Evolutionary conservation across 2,329 filamentous ascomycete genomes (phyloP).

Genomic region (Apiospora arundinis): DNA sequence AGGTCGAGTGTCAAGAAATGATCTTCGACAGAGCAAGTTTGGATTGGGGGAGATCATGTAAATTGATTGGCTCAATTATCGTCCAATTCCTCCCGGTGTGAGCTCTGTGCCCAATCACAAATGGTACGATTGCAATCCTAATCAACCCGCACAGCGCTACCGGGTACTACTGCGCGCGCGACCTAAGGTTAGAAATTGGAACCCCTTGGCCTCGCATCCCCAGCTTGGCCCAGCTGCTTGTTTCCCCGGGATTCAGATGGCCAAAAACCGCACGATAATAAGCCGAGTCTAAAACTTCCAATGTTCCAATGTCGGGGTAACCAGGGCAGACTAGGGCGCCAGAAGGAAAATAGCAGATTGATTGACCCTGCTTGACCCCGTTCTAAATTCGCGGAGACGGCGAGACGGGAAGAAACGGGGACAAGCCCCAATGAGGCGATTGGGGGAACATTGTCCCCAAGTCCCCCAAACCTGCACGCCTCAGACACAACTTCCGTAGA

Average conservation of each 20-base stretch:
- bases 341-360: not conserved
- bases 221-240: not conserved
- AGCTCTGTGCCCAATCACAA: constrained; percentile 3
- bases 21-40: constrained; percentile 9
- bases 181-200: not conserved
- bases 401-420: not conserved
- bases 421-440: not conserved
- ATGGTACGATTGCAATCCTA: not conserved
- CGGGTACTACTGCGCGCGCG: not conserved
- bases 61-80: constrained; percentile 1
- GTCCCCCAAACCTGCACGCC: too few relatives aligned
- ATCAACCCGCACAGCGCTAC: constrained; percentile 1
- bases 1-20: not conserved
- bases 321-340: not conserved
- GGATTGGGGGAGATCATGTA: constrained; percentile 5
- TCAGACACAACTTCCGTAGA: not conserved
- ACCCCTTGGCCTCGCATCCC: not conserved
- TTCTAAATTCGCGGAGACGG: not conserved
- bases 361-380: constrained; percentile 1
- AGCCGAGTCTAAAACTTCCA: constrained; percentile 3
- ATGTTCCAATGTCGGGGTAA: constrained; percentile 1
- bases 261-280: not conserved
- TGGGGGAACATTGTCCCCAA: not conserved
- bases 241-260: not conserved
- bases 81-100: not conserved